Conservation (phyloP, 1,284 basidiomycete genomes). For the Sporisorium graminicola region DNA sequence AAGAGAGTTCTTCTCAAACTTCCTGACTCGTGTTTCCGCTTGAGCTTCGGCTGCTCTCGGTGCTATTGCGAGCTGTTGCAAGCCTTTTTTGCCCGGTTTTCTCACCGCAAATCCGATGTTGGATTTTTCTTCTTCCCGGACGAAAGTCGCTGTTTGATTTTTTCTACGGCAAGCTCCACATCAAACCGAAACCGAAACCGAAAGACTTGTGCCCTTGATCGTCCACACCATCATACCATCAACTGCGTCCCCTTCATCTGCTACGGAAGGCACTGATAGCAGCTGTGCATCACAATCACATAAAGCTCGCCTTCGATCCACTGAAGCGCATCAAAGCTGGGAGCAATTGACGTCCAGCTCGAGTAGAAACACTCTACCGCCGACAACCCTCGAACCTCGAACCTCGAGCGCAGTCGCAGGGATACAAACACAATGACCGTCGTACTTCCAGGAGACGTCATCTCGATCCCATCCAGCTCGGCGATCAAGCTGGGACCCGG, state of each 20-base stretch:
- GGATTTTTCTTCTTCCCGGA: conserved; percentile 12
- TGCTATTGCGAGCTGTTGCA: too few relatives aligned
- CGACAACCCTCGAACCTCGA: not conserved
- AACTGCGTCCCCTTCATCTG: too few relatives aligned
- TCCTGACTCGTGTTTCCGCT: not conserved
- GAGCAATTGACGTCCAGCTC: not conserved
- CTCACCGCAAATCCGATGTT: not conserved
- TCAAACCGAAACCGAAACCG: not conserved
- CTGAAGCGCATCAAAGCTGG: not conserved
- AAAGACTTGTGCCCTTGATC: not conserved
- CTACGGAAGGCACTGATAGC: not conserved
- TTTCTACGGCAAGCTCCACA: not conserved
- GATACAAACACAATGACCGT: conserved; percentile 56
- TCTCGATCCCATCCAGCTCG: conserved; percentile 26
- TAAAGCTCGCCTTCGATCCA: too few relatives aligned
- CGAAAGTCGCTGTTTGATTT: conserved; percentile 10
- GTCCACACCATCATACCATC: not conserved
- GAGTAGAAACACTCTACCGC: too few relatives aligned
- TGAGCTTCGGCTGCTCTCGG: too few relatives aligned
- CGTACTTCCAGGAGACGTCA: conserved; percentile 58
- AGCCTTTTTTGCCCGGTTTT: conserved; percentile 5
- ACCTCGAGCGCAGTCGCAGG: not conserved
- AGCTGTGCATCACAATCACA: too few relatives aligned
- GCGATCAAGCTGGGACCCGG: conserved; percentile 59
- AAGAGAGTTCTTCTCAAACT: not conserved